A percentile compares a stretch with the other conserved stretches of the same genome.
phyloP scores from a whole-genome alignment of 2,329 filamentous ascomycete species.

The Magnaporthiopsis incrustans region DNA sequence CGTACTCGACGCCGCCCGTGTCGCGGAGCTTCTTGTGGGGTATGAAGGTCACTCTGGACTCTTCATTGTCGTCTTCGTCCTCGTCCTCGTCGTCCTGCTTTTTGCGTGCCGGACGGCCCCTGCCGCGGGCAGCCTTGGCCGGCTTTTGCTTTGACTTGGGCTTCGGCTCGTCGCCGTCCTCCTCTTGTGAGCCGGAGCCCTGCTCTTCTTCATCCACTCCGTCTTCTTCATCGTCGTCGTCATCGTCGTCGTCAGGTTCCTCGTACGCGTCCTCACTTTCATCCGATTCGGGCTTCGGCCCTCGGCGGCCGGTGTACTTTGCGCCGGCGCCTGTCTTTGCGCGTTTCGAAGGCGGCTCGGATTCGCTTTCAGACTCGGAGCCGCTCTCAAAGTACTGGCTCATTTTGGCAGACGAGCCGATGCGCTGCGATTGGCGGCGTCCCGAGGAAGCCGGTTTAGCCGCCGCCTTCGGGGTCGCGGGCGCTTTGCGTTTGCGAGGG shows the following conservation, averaged over 20 bases:
- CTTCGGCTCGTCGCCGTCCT: slow-evolving; percentile 25
- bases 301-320: slow-evolving; percentile 4
- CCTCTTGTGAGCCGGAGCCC: slow-evolving; percentile 16
- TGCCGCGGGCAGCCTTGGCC: slow-evolving; percentile 13
- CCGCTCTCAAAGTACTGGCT: slow-evolving; percentile 43
- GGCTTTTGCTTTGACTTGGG: slow-evolving; percentile 15
- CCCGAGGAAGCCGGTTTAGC: slow-evolving; percentile 16
- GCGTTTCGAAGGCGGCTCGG: slow-evolving; percentile 11
- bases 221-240: slow-evolving; percentile 14
- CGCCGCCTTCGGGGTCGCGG: not conserved
- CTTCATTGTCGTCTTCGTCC: slow-evolving; percentile 26
- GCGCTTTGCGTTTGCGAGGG: slow-evolving; percentile 28
- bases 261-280: slow-evolving; percentile 14
- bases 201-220: slow-evolving; percentile 16
- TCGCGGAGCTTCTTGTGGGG: slow-evolving; percentile 33
- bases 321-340: slow-evolving; percentile 7
- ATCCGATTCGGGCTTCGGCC: slow-evolving; percentile 9
- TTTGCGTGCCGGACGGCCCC: slow-evolving; percentile 5
- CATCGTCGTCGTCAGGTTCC: slow-evolving; percentile 15
- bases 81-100: slow-evolving; percentile 18
- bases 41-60: slow-evolving; percentile 30
- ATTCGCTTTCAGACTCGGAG: slow-evolving; percentile 5
- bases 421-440: slow-evolving; percentile 40
- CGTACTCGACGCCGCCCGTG: slow-evolving; percentile 36
- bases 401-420: slow-evolving; percentile 34